These are phyloP conservation scores for Microdochium paspali DNA, from an alignment of 2,329 filamentous ascomycete genomes.

Conservation along the genomic window DNA sequence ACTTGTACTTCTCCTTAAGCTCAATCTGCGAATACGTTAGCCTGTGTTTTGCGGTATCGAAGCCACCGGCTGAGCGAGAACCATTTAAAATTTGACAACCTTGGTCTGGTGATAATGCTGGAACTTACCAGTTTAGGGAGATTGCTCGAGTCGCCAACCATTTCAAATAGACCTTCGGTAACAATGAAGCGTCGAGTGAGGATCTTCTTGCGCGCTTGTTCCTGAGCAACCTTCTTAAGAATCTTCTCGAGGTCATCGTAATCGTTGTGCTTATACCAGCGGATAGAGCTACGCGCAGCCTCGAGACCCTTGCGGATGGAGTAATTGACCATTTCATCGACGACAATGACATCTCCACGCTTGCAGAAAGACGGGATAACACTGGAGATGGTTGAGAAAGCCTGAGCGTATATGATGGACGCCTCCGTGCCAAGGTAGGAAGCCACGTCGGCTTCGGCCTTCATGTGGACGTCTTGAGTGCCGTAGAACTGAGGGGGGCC, in stretches of 20 bases:
- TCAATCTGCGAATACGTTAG: slow-evolving; percentile 51
- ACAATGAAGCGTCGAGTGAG: slow-evolving; percentile 91
- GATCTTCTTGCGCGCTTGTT: slow-evolving; percentile 76
- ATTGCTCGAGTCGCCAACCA: slow-evolving; percentile 74
- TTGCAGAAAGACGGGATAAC: slow-evolving; percentile 97
- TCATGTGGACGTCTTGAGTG: slow-evolving; percentile 96
- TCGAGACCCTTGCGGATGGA: slow-evolving; percentile 91
- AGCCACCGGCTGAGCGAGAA: neutral
- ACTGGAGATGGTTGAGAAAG: slow-evolving; percentile 93
- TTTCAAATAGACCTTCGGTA: slow-evolving; percentile 91
- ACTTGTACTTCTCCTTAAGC: slow-evolving; percentile 93
- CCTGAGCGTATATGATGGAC: slow-evolving; percentile 92
- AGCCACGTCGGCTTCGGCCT: slow-evolving; percentile 89
- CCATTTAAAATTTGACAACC: too few relatives aligned
- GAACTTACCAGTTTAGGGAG: slow-evolving; percentile 69
- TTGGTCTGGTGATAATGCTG: too few relatives aligned
- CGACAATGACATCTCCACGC: slow-evolving; percentile 92
- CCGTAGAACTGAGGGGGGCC: slow-evolving; percentile 97
- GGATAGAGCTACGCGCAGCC: slow-evolving; percentile 80
- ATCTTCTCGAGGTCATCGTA: slow-evolving; percentile 87
- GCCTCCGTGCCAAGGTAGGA: slow-evolving; percentile 78
- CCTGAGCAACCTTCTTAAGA: slow-evolving; percentile 75
- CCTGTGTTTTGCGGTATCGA: slow-evolving; percentile 3
- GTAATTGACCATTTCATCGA: slow-evolving; percentile 87
- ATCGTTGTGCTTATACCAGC: slow-evolving; percentile 94